Evolutionary conservation across 129 eudicot species (phyloP), one percentile per base, ranked within the genome.

Genomic region (Helianthus tuberosus): DNA sequence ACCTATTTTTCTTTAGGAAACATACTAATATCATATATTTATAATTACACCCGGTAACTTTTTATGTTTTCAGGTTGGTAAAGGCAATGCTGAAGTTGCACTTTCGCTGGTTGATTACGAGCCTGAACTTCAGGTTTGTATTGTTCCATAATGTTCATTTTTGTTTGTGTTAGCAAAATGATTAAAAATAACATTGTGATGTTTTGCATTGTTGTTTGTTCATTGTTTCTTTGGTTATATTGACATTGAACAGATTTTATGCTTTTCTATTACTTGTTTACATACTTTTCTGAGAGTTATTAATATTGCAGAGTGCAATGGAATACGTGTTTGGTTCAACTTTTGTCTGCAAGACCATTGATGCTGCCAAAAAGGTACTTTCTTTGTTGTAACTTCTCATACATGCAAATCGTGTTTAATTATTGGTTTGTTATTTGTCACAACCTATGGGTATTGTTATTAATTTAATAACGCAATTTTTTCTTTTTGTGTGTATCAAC

Each of bases 261-360:
- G 73, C 49, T 36, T 25, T 71, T 57, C 12, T 53, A 17, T 25
- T 32, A 38, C 16, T 50, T 25, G 60, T n/a, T 72, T 53, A 10
- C 20, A 23, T 16, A 38, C 61, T 52, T 65, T 66, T 64, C 13
- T 58, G n/a, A 43, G 74, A 70, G 74, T 29, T 81, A 68, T 77
- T 1, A 39, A 62, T 84, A 20, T 75, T 82, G 79, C 91, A 93
- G 99, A 86, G 72, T 68, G 99, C 99, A 60, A 95, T 95, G 99
- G 99, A 95, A 73, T 95, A 86, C 74, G 93, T 95, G 41, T 95
- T 95, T 75, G 99, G 99, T 44, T 83, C 97, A 68, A 91, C 97
- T 50, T 95, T 95, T 81, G 89, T 95, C 50, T 95, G 99, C 91
- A 89, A 89, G 78, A 89, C 97, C 32, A 82, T 59, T 58, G 94